Conservation (phyloP, 768 basidiomycete species). For the Coprinellus aureogranulatus region DNA sequence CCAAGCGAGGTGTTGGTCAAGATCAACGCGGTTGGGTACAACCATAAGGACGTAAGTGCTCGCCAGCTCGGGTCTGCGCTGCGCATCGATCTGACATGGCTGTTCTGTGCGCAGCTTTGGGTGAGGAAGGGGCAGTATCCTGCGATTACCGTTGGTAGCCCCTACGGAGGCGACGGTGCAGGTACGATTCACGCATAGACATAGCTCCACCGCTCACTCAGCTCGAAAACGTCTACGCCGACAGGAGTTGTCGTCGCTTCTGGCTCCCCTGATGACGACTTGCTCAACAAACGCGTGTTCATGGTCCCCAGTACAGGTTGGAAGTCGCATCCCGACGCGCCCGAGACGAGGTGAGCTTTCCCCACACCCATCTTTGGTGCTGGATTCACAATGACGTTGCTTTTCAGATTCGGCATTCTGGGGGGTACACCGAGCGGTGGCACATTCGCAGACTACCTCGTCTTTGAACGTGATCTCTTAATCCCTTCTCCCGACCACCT, state of each 20-base stretch:
- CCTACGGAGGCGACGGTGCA: constrained; percentile 73
- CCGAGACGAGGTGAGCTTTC: constrained; percentile 57
- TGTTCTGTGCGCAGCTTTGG: constrained; percentile 56
- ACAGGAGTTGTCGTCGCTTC: constrained; percentile 65
- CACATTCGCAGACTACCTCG: constrained; percentile 74
- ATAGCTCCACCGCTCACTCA: too few relatives aligned
- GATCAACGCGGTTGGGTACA: constrained; percentile 70
- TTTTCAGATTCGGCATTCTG: constrained; percentile 57
- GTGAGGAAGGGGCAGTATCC: constrained; percentile 70
- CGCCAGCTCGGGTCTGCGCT: neutral
- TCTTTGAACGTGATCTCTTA: constrained; percentile 68
- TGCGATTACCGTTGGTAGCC: constrained; percentile 52
- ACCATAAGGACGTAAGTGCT: constrained; percentile 64
- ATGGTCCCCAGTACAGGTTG: constrained; percentile 78
- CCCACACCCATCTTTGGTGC: too few relatives aligned
- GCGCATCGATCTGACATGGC: too few relatives aligned
- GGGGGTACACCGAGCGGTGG: constrained; percentile 62
- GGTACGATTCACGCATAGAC: too few relatives aligned
- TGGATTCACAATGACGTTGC: neutral
- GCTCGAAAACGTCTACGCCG: neutral
- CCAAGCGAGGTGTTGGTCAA: constrained; percentile 63
- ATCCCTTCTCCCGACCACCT: constrained; percentile 66
- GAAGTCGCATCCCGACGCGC: constrained; percentile 60
- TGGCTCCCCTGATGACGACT: constrained; percentile 47
- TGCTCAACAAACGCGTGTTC: constrained; percentile 67